These are phyloP conservation scores for Chalciporus pseudorubinellus DNA, from an alignment of 768 basidiomycete species.

Conservation along the genomic window DNA sequence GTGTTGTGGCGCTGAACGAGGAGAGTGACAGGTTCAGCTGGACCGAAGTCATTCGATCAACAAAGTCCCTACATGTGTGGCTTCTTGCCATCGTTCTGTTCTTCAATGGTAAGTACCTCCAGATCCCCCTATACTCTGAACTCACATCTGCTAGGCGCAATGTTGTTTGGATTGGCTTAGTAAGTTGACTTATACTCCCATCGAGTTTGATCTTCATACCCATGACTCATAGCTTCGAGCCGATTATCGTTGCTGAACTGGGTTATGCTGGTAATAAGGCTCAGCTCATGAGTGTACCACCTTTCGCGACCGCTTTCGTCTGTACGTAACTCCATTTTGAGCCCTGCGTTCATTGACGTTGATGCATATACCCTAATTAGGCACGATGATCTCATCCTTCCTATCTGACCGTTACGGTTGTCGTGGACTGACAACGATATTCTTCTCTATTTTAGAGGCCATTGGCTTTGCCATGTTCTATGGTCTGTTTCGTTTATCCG, in stretches of 20 bases:
- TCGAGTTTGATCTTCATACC: conserved; percentile 36
- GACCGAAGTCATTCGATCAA: conserved; percentile 49
- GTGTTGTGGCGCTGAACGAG: conserved; percentile 39
- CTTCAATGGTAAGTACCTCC: conserved; percentile 41
- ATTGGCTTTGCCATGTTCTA: conserved; percentile 57
- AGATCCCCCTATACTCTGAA: background rate
- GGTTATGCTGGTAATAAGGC: conserved; percentile 53
- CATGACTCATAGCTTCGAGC: conserved; percentile 53
- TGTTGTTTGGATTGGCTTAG: conserved; percentile 20
- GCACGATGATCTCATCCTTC: conserved; percentile 42
- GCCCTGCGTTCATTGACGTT: background rate
- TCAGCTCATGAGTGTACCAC: conserved; percentile 63
- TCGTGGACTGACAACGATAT: conserved; percentile 46
- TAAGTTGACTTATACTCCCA: conserved; percentile 22
- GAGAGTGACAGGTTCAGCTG: conserved; percentile 49
- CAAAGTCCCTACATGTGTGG: conserved; percentile 52
- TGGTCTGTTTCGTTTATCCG: conserved; percentile 33
- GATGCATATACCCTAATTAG: conserved; percentile 23
- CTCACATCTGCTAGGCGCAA: conserved; percentile 7
- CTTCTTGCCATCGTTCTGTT: conserved; percentile 50
- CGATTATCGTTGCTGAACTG: conserved; percentile 64
- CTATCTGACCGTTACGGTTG: conserved; percentile 52
- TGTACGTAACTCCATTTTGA: conserved; percentile 33
- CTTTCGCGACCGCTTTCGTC: conserved; percentile 50
- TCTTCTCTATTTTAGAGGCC: conserved; percentile 41